Base-by-base conservation (phyloP, 352 stramenopile species). In the Halophytophthora batemanensis region DNA sequence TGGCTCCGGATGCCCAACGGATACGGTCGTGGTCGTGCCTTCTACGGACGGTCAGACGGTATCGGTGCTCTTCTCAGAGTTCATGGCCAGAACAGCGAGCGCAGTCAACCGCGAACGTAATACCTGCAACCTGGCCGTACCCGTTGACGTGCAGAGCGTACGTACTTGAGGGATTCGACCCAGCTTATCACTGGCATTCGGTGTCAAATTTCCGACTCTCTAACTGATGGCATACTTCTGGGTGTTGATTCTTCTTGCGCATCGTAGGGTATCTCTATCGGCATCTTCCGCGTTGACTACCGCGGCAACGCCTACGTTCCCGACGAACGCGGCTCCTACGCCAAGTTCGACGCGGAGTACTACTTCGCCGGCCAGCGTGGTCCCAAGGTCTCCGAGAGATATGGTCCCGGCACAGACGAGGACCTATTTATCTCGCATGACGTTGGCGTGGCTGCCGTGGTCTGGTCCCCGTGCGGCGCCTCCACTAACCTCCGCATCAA, bases 401-500 rank as follows among this genome's bases (percentile, higher is more conserved):
- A 76, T 50, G 15, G 12, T 2, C 45, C 58, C 2, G 56, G 64
- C 28, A 73, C 60, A 18, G 63, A 66, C 31, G 67, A 71, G 45
- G 62, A 82, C 39, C 18, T 82, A 38, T 74, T 77, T 48, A 63
- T 82, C 36, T 69, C 59, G 41, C 68, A 82, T 49, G 65, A 75
- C 43, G 59, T 80, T 23, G 60, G 59, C 2, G 68, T 78, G 2
- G 59, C 50, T n/a, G 68, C 68, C 19, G 50, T 82, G 15, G 71
- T 78, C n/a, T 82, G 71, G 71, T 74, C 71, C 5, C 61, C 68
- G 1, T 82, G 71, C 35, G 71, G 68, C 17, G 63, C 65, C 2
- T 78, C 61, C 14, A 78, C 65, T 37, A 74, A 74, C 57, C 78
- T 82, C 51, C 68, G 71, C 33, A 60, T 82, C n/a, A 82, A 78